Percentiles rank a stretch among this genome's conserved stretches.
Conservation (phyloP, 371 early-diverging fungal genomes). For the Blastocladiella emersonii region DNA sequence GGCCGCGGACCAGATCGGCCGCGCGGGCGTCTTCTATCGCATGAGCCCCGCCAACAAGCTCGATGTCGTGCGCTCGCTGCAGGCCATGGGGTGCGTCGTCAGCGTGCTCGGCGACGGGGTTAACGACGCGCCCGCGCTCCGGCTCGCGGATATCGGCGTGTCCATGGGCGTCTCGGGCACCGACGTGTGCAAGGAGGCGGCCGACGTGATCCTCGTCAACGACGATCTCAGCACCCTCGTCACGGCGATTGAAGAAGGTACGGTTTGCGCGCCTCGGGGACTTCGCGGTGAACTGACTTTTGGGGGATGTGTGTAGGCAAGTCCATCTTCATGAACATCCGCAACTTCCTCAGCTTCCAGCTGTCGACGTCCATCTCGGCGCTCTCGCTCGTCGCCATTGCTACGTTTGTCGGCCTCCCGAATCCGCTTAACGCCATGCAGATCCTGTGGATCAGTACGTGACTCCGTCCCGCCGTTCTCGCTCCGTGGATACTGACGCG, state of each 20-base stretch:
- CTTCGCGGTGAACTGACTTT: neutral
- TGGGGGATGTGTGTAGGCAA: neutral
- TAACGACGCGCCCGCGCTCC: conserved; percentile 86
- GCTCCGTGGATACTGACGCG: neutral
- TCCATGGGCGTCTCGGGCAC: conserved; percentile 83
- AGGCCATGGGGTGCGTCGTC: conserved; percentile 32
- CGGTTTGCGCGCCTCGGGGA: neutral
- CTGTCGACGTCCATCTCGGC: conserved; percentile 39
- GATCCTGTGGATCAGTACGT: conserved; percentile 88
- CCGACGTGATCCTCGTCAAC: conserved; percentile 82
- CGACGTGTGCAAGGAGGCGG: conserved; percentile 80
- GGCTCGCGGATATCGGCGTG: conserved; percentile 79
- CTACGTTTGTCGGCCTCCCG: conserved; percentile 70
- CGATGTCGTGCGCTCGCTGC: conserved; percentile 31
- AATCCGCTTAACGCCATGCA: conserved; percentile 95
- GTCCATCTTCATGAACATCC: neutral
- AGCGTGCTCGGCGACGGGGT: conserved; percentile 54
- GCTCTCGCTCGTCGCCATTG: conserved; percentile 30
- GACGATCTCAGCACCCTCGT: conserved; percentile 74
- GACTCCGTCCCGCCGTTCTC: neutral
- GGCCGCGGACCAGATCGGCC: conserved; percentile 42
- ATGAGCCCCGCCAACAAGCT: conserved; percentile 37
- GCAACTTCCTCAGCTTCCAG: conserved; percentile 8
- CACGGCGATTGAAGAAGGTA: conserved; percentile 75
- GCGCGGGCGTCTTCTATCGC: conserved; percentile 34